phyloP scores from a whole-genome alignment of 148 eudicot species.

The Hydrangea macrophylla region DNA sequence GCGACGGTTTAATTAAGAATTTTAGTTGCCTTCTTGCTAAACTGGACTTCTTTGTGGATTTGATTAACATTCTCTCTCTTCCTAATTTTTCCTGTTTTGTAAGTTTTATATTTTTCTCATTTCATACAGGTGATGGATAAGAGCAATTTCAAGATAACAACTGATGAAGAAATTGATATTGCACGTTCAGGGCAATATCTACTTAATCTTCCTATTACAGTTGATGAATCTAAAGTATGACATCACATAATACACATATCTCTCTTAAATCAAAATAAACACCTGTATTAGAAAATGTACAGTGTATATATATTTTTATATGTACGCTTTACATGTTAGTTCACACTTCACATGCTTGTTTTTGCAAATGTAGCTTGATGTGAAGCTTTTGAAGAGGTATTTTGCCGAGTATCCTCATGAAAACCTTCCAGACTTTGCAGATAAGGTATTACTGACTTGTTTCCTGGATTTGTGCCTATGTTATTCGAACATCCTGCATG shows the following conservation, averaged over 20 bases:
- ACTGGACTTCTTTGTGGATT: background rate
- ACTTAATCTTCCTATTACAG: constrained; percentile 84
- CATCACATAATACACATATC: background rate
- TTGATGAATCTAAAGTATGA: constrained; percentile 87
- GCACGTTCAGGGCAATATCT: constrained; percentile 95
- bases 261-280: background rate
- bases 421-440: constrained; percentile 79
- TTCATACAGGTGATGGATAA: constrained; percentile 73
- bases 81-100: background rate
- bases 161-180: constrained; percentile 79
- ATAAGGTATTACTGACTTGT: constrained; percentile 55
- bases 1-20: background rate
- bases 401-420: constrained; percentile 68
- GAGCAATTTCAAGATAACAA: constrained; percentile 88
- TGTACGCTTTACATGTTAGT: background rate
- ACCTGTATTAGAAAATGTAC: background rate
- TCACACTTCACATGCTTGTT: constrained; percentile 10
- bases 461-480: no score
- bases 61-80: background rate
- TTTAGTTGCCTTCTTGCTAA: background rate
- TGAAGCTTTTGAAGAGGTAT: constrained; percentile 65
- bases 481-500: no score
- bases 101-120: background rate
- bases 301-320: background rate
- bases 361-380: constrained; percentile 63